A percentile compares a stretch with the other conserved stretches of the same genome.
These are phyloP conservation scores for Fusarium humuli DNA, from an alignment of 2,329 filamentous ascomycete genomes.

Conservation along the genomic window DNA sequence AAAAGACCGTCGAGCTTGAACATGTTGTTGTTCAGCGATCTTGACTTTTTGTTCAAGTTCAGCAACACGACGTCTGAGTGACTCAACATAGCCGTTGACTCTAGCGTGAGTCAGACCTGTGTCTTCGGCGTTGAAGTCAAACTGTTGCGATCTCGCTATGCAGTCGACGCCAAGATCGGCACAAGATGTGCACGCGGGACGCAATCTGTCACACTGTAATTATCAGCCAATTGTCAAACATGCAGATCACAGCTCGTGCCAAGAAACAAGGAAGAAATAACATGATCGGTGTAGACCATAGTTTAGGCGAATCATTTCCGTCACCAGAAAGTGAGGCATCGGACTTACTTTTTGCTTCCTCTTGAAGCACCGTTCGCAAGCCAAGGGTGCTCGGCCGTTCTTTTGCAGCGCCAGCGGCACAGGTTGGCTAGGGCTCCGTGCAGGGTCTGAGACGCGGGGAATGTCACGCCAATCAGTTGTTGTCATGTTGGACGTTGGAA, in stretches of 20 bases:
- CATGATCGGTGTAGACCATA: no score
- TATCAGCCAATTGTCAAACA: not conserved
- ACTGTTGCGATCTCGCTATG: constrained; percentile 21
- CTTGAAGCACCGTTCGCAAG: constrained; percentile 35
- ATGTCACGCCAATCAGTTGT: constrained; percentile 17
- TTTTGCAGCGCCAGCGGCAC: not conserved
- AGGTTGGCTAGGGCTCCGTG: constrained; percentile 7
- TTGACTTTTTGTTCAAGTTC: constrained; percentile 23
- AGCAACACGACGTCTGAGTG: constrained; percentile 10
- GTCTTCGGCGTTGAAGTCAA: constrained; percentile 26
- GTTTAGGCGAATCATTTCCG: not conserved
- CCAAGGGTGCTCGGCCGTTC: constrained; percentile 12
- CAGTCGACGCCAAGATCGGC: constrained; percentile 27
- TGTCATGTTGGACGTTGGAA: constrained; percentile 6
- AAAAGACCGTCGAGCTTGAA: not conserved
- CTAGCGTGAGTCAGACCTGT: constrained; percentile 21
- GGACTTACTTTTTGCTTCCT: constrained; percentile 28
- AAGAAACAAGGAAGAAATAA: not conserved
- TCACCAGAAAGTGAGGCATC: fast-evolving
- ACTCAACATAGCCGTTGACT: constrained; percentile 23
- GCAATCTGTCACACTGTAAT: constrained; percentile 9
- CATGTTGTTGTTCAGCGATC: constrained; percentile 1
- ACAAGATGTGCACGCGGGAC: constrained; percentile 17
- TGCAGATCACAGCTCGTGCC: not conserved
- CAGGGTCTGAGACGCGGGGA: constrained; percentile 4